Base-by-base conservation (phyloP, 257 asterid genomes). In the Handroanthus guayacan region DNA sequence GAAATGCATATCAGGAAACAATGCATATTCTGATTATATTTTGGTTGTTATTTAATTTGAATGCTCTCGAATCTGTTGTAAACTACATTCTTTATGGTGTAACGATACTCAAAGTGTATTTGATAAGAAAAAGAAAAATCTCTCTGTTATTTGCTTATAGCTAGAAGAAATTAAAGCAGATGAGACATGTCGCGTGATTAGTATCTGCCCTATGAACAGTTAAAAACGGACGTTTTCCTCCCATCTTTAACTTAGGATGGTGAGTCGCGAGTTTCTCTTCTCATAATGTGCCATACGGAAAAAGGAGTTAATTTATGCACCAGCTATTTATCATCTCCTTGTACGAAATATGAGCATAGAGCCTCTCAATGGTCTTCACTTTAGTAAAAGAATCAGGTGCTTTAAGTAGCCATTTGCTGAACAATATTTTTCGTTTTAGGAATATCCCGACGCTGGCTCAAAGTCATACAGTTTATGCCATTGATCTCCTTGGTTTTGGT, bases 401-500 rank as follows among this genome's bases (percentile, higher is more conserved):
- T 44, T 47, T 20, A 31, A 31, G 47, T 41, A 25, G 17, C 31
- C 50, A 56, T 45, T 5, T 72, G 66, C 73, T 79, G 52, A 74
- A 71, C 41, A 51, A 17, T 38, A 39, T 69, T 51, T 18, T 11
- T 51, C 52, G 20, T 81, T 81, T 67, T 84, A 90, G 94, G 94
- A 92, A 95, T 80, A 87, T 95, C 60, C 85, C 89, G 4, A 80
- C 86, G 1, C 82, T 95, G 31, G 92, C 96, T 79, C 91, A 82
- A 75, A 79, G 76, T 66, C 80, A 77, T 75, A 88, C 82, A 2
- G 98, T 95, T 51, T 95, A 88, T 54, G 96, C 97, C 75, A 80
- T 95, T 62, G 98, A 95, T 85, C 99, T 95, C 77, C 87, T 95
- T 61, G 98, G 98, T 51, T 95, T 95, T 80, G 99, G 99, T 80